These are phyloP conservation scores for Claviceps purpurea DNA, from an alignment of 2,329 filamentous ascomycete species.

Conservation along the genomic window DNA sequence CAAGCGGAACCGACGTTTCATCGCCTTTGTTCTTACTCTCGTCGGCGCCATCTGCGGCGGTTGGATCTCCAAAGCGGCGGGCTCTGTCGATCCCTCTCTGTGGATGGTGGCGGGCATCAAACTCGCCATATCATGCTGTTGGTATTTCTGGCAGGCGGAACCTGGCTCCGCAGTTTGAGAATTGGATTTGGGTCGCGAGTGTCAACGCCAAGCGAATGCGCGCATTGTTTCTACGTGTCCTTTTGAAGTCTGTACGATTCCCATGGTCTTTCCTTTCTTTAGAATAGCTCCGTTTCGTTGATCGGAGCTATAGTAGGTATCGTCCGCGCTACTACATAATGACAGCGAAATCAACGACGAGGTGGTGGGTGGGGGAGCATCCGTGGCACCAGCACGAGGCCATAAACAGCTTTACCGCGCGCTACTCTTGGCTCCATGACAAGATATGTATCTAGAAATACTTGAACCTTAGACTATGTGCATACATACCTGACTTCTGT, in stretches of 20 bases:
- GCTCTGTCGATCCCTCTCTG: constrained; percentile 27
- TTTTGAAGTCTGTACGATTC: not conserved
- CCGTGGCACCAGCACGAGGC: not conserved
- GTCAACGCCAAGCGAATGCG: not conserved
- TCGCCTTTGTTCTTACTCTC: constrained; percentile 31
- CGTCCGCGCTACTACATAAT: too few relatives aligned
- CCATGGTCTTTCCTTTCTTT: not conserved
- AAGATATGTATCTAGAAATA: too few relatives aligned
- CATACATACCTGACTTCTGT: not conserved
- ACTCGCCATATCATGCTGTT: constrained; percentile 23
- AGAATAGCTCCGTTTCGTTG: not conserved
- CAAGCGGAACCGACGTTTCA: constrained; percentile 34
- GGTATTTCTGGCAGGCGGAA: constrained; percentile 18
- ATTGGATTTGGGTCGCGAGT: not conserved
- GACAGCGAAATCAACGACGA: too few relatives aligned
- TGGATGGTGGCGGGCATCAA: constrained; percentile 34
- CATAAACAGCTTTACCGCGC: not conserved
- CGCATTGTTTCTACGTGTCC: not conserved
- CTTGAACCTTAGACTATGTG: too few relatives aligned
- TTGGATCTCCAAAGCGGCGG: constrained; percentile 31
- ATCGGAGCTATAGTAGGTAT: not conserved
- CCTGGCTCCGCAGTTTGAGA: constrained; percentile 3
- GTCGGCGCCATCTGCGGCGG: constrained; percentile 33
- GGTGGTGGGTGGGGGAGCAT: not conserved
- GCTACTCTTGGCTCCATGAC: too few relatives aligned